A percentile compares a stretch with the other conserved stretches of the same genome.
phyloP scores from a whole-genome alignment of 2,329 filamentous ascomycete species.

The Zasmidium citrigriseum region DNA sequence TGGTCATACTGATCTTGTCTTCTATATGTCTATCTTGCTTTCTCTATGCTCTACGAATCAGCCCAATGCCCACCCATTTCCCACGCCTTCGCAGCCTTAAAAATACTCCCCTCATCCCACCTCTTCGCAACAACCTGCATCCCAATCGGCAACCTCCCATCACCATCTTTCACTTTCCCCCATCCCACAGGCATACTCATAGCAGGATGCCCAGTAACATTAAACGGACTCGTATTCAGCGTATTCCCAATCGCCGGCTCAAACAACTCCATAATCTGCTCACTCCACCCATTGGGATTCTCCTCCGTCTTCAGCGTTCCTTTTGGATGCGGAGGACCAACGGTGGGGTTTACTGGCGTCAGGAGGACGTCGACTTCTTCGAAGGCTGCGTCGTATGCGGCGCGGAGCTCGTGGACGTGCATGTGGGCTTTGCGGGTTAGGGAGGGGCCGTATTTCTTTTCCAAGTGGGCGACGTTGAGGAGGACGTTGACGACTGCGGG shows the following conservation, averaged over 20 bases:
- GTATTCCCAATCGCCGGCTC: slow-evolving; percentile 48
- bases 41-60: slow-evolving; percentile 16
- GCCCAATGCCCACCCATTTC: slow-evolving; percentile 34
- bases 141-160: slow-evolving; percentile 36
- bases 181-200: slow-evolving; percentile 49
- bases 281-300: slow-evolving; percentile 34
- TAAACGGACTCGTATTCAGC: slow-evolving; percentile 50
- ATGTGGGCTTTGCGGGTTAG: slow-evolving; percentile 50
- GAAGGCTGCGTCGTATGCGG: slow-evolving; percentile 50
- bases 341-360: slow-evolving; percentile 49
- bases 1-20: no score
- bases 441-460: slow-evolving; percentile 31
- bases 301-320: slow-evolving; percentile 18
- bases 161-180: slow-evolving; percentile 27
- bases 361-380: slow-evolving; percentile 50
- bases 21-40: not conserved
- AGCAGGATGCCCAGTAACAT: slow-evolving; percentile 54
- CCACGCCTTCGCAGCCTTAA: slow-evolving; percentile 39
- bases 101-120: slow-evolving; percentile 37
- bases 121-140: slow-evolving; percentile 41
- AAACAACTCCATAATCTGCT: slow-evolving; percentile 41
- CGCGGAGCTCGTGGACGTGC: slow-evolving; percentile 49
- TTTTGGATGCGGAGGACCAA: slow-evolving; percentile 45
- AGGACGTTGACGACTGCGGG: slow-evolving; percentile 49
- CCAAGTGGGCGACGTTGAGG: slow-evolving; percentile 40